Evolutionary conservation across 2,329 filamentous ascomycete species (phyloP), one percentile per base, ranked within the genome.

Genomic region (Colletotrichum limetticola): DNA sequence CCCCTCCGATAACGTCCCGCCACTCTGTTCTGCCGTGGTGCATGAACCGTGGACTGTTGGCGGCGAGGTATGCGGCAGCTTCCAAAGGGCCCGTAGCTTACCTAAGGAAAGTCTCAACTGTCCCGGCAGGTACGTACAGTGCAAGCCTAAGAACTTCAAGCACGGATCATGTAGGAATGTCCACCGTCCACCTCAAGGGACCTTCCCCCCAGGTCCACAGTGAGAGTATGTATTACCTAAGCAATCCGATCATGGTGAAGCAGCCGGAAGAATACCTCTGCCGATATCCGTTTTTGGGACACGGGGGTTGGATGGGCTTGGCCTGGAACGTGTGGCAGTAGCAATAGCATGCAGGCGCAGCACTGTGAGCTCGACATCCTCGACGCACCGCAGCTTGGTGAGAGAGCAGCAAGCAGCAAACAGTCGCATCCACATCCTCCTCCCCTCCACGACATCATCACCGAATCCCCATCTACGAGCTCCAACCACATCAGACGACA

Each of bases 401-500:
- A 65, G 67, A 70, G 58, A 70, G 66, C 68, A 72, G 53, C 57
- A 68, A 59, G 55, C 53, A 62, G 35, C 61, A 70, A 24, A 64
- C 61, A 64, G 55, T 63, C 42, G 53, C 74, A 72, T 75, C 42
- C 74, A 57, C 63, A 61, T 59, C 68, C 35, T 58, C 55, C 49
- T 24, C 60, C 35, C 24, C 22, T 55, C 46, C 61, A 30, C 55
- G 61, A 64, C 26, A 37, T 37, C 63, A 69, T 68, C 65, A 58
- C 46, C 42, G 42, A 30, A 35, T 24, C 60, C 35, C 8, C 28
- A 66, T 60, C 60, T 28, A 26, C 65, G 66, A 66, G 35, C 37
- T 58, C 49, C 42, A 62, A 52, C 19, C 26, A 55, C 19, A 32
- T 53, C 12, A 66, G 56, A 52, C 35, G 56, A 62, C 79, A 84